These are phyloP conservation scores for Kokia cookei DNA, from an alignment of 441 rosid genomes.

Conservation along the genomic window DNA sequence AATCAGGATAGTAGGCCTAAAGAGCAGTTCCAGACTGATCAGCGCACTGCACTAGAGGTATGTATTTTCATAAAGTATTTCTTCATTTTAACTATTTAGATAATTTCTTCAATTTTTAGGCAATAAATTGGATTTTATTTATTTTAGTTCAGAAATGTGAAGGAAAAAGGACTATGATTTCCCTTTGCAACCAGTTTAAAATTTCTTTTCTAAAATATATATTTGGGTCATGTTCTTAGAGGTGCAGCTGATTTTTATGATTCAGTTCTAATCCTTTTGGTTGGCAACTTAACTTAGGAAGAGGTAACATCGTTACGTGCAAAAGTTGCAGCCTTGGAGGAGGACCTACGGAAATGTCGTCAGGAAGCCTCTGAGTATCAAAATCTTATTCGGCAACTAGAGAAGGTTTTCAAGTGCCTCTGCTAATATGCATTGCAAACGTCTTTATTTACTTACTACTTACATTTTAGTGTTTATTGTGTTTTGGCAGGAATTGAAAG, in stretches of 20 bases:
- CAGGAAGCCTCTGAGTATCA: slow-evolving; percentile 62
- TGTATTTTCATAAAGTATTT: slow-evolving; percentile 4
- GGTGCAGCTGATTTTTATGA: not conserved
- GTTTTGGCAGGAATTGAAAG: slow-evolving; percentile 76
- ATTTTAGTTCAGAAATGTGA: not conserved
- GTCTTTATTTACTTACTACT: not conserved
- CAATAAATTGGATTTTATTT: not conserved
- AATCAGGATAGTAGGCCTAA: slow-evolving; percentile 56
- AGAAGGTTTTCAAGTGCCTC: slow-evolving; percentile 49
- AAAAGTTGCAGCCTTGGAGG: slow-evolving; percentile 69
- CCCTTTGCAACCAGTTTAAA: not conserved
- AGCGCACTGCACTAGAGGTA: slow-evolving; percentile 52
- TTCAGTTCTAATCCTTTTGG: slow-evolving; percentile 3
- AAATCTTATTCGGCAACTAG: slow-evolving; percentile 50
- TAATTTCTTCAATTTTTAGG: not conserved
- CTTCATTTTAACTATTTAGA: not conserved
- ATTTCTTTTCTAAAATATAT: not conserved
- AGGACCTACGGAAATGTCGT: slow-evolving; percentile 71
- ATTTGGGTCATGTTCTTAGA: not conserved
- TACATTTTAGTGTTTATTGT: slow-evolving; percentile 9
- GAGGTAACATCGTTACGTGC: slow-evolving; percentile 59
- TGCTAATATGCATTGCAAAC: slow-evolving; percentile 7
- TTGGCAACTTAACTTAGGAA: slow-evolving; percentile 44
- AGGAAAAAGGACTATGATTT: not conserved
- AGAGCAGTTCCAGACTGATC: slow-evolving; percentile 49